Evolutionary conservation across 2,329 filamentous ascomycete species (phyloP), one percentile per base, ranked within the genome.

Genomic region (Bisporella sp.): DNA sequence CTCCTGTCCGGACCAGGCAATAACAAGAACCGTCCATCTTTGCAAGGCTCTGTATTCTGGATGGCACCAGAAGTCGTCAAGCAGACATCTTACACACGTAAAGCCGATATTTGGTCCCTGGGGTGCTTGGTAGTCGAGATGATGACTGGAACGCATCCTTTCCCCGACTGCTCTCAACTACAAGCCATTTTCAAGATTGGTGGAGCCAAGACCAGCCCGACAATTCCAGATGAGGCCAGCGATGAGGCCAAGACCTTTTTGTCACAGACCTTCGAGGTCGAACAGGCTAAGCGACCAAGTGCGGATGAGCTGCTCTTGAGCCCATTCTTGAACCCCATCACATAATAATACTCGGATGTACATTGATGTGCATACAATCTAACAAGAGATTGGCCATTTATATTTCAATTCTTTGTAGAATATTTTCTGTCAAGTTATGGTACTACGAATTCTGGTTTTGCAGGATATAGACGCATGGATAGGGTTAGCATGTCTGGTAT

Each of bases 101-200:
- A 97, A 73, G 93, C 93, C 11, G 93, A 99, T 64, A 99, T 99
- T 61, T 99, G 93, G 93, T 96, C 89, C 43, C 79, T 99, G 29
- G 93, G 93, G 33, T 99, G 93, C 67, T 75, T 99, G 47, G 89
- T 99, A 11, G 92, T 99, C 29, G 93, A 99, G 73, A 99, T 99
- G 93, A 96, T 97, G 77, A 97, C 93, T 9, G 93, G 93, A 50
- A 87, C 83, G 42, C 93, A 97, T 66, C 93, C 93, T 1, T 96
- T 96, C 76, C 93, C 93, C 0, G 92, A 96, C 71, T 96, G 90
- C 74, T 95, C 89, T 53, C 95, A 99, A 69, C 76, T 99, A 56
- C 93, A 99, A 68, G 93, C 93, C 53, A 96, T 99, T 64, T 99
- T 99, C 77, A 96, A 96, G 73, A 97, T 99, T 66, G 91, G 91